Evolutionary conservation across 2,329 filamentous ascomycete species (phyloP).

Genomic region (Colletotrichum ledebouriae): DNA sequence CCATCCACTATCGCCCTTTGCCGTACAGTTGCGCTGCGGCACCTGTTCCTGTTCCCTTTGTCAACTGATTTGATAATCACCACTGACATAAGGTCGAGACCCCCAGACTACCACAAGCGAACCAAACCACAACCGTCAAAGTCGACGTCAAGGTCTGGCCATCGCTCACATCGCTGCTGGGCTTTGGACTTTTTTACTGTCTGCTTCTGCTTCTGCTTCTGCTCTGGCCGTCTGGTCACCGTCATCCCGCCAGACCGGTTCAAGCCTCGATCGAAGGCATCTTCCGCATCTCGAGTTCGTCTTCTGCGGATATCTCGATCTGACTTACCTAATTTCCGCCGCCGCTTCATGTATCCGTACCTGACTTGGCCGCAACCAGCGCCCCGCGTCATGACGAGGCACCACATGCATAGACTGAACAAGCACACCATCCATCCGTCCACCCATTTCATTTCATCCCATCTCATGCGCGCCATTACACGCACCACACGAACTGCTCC

Average conservation of each 20-base stretch:
- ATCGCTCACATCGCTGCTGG: slow-evolving; percentile 19
- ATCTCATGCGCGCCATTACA: not conserved
- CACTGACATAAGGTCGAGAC: slow-evolving; percentile 12
- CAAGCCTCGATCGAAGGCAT: slow-evolving; percentile 6
- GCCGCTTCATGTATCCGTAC: slow-evolving; percentile 26
- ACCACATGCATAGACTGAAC: slow-evolving; percentile 28
- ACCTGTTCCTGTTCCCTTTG: slow-evolving; percentile 23
- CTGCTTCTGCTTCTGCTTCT: too few relatives aligned
- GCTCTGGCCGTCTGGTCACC: too few relatives aligned
- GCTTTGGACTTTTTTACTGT: too few relatives aligned
- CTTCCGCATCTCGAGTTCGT: slow-evolving; percentile 11
- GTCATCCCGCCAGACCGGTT: too few relatives aligned
- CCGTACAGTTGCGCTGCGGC: not conserved
- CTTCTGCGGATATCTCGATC: slow-evolving; percentile 34
- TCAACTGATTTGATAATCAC: slow-evolving; percentile 20
- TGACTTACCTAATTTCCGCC: slow-evolving; percentile 16
- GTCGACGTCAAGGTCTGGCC: slow-evolving; percentile 14
- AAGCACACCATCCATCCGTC: slow-evolving; percentile 8
- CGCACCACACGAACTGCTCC: slow-evolving; percentile 17
- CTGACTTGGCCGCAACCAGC: slow-evolving; percentile 37
- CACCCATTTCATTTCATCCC: not conserved
- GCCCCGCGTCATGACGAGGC: slow-evolving; percentile 28
- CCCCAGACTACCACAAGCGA: not conserved
- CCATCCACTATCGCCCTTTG: not conserved
- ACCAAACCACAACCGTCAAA: slow-evolving; percentile 7